These are phyloP conservation scores for Stemphylium vesicarium DNA, from an alignment of 2,329 filamentous ascomycete species.

Conservation along the genomic window DNA sequence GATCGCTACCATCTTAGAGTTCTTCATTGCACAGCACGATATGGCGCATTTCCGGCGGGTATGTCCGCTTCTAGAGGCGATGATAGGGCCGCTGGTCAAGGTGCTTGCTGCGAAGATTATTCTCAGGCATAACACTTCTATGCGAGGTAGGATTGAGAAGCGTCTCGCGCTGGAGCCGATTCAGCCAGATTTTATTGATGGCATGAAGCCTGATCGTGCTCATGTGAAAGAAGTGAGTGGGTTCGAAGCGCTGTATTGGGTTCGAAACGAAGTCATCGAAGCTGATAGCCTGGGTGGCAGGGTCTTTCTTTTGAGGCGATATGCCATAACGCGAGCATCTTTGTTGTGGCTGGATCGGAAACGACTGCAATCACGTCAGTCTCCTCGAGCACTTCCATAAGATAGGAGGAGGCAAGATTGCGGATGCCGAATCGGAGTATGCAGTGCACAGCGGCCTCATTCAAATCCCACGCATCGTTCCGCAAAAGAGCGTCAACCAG, in stretches of 20 bases:
- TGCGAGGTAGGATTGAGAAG: neutral
- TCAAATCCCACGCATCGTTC: slow-evolving; percentile 16
- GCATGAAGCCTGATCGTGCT: slow-evolving; percentile 20
- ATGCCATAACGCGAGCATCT: slow-evolving; percentile 15
- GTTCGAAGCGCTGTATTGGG: neutral
- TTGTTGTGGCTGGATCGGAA: slow-evolving; percentile 31
- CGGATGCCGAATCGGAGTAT: slow-evolving; percentile 16
- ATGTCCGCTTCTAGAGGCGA: neutral
- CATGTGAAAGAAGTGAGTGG: neutral
- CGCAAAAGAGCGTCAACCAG: slow-evolving; percentile 11
- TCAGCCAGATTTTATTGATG: slow-evolving; percentile 24
- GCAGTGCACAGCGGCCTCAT: slow-evolving; percentile 7
- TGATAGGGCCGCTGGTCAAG: neutral
- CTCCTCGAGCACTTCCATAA: slow-evolving; percentile 13
- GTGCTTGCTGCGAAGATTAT: slow-evolving; percentile 3
- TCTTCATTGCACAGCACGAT: slow-evolving; percentile 17
- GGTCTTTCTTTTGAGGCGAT: slow-evolving; percentile 23
- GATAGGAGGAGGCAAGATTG: slow-evolving; percentile 1
- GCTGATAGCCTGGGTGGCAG: neutral
- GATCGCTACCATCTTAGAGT: slow-evolving; percentile 25
- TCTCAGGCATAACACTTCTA: neutral
- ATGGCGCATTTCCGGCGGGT: slow-evolving; percentile 7
- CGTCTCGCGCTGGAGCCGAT: slow-evolving; percentile 21
- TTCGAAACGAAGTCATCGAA: neutral
- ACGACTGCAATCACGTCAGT: slow-evolving; percentile 21